These are phyloP conservation scores for Aspergillus campestris DNA, from an alignment of 495 filamentous ascomycete genomes.

Conservation along the genomic window DNA sequence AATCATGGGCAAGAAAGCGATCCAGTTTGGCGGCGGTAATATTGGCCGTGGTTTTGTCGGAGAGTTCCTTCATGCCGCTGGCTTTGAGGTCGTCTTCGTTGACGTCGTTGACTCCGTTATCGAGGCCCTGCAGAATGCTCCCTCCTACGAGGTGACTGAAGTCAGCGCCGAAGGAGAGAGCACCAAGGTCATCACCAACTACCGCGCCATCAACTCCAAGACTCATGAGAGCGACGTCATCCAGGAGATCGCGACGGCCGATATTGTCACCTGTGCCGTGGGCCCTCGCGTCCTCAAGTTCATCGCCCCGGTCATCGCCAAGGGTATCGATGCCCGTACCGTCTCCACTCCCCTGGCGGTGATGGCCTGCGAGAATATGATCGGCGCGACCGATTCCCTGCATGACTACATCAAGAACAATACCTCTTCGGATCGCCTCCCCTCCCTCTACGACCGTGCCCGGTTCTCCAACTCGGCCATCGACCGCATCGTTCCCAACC, in stretches of 20 bases:
- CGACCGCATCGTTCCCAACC: constrained; percentile 91
- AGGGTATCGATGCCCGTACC: constrained; percentile 72
- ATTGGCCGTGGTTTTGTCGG: constrained; percentile 66
- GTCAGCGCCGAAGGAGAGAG: constrained; percentile 78
- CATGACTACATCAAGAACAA: constrained; percentile 72
- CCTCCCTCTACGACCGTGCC: constrained; percentile 54
- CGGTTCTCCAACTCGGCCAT: constrained; percentile 95
- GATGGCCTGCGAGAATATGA: constrained; percentile 97
- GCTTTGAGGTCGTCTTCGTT: constrained; percentile 90
- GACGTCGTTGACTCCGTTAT: constrained; percentile 84
- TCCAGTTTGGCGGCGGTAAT: constrained; percentile 93
- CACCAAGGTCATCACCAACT: constrained; percentile 79
- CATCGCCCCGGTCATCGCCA: constrained; percentile 87
- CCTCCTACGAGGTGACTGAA: constrained; percentile 84
- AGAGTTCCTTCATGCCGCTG: constrained; percentile 63
- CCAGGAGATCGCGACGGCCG: constrained; percentile 75
- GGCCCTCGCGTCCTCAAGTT: constrained; percentile 94
- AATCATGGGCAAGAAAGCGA: constrained; percentile 65
- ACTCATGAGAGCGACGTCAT: constrained; percentile 70
- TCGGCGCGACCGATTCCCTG: constrained; percentile 80
- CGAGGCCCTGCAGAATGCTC: constrained; percentile 59
- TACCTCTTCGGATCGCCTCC: constrained; percentile 50
- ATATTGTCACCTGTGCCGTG: constrained; percentile 91
- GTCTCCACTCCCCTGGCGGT: constrained; percentile 70
- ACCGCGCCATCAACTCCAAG: constrained; percentile 91